These are phyloP conservation scores for Decorospora gaudefroyi DNA, from an alignment of 2,329 filamentous ascomycete species.

Conservation along the genomic window DNA sequence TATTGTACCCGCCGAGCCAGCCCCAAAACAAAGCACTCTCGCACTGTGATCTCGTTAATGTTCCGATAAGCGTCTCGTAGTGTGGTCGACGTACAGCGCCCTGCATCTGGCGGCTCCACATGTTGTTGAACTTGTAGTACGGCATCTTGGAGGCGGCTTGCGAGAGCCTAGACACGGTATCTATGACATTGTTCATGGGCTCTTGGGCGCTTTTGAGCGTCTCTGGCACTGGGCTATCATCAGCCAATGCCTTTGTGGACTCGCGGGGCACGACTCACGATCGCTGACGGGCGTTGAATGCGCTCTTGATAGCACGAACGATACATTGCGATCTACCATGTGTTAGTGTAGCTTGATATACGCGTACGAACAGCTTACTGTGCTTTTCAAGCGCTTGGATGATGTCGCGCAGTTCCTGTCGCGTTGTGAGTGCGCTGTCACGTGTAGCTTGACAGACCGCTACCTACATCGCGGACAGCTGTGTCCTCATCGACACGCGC, in stretches of 20 bases:
- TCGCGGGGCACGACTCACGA: constrained; percentile 52
- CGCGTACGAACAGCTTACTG: constrained; percentile 47
- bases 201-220: constrained; percentile 71
- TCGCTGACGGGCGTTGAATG: constrained; percentile 78
- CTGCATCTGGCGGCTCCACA: constrained; percentile 85
- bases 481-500: constrained; percentile 87
- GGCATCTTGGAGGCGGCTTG: constrained; percentile 80
- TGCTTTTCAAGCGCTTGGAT: constrained; percentile 81
- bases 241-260: constrained; percentile 8
- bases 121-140: constrained; percentile 96
- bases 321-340: constrained; percentile 68
- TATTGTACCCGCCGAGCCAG: constrained; percentile 77
- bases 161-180: constrained; percentile 71
- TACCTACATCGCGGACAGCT: constrained; percentile 70
- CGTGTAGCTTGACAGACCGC: constrained; percentile 22
- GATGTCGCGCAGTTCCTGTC: constrained; percentile 74
- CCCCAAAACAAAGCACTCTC: constrained; percentile 65
- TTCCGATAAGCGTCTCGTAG: not conserved
- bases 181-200: constrained; percentile 72
- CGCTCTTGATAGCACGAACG: constrained; percentile 82
- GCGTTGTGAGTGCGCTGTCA: constrained; percentile 38
- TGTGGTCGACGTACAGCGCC: constrained; percentile 62
- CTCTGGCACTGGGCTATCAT: constrained; percentile 60
- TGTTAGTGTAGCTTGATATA: constrained; percentile 11
- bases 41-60: constrained; percentile 48